A percentile compares a stretch with the other conserved stretches of the same genome.
These are phyloP conservation scores for Amanita polypyramis DNA, from an alignment of 768 basidiomycete species.

Conservation along the genomic window DNA sequence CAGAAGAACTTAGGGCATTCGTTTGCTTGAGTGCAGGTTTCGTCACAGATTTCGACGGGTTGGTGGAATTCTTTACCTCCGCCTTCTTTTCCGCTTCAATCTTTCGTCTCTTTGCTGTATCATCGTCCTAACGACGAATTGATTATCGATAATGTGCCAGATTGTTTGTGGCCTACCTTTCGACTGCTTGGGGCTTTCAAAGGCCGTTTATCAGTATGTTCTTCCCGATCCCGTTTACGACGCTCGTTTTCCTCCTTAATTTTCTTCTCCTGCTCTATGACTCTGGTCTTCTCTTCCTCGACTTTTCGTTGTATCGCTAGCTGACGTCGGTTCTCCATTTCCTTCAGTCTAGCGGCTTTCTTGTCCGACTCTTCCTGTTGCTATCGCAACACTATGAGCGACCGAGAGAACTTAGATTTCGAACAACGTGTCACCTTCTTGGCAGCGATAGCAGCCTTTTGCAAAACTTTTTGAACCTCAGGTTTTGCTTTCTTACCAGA, in stretches of 20 bases:
- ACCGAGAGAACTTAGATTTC: conserved; percentile 1
- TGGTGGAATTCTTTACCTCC: conserved; percentile 44
- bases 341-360: conserved; percentile 61
- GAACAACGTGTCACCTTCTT: conserved; percentile 60
- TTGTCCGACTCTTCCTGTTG: conserved; percentile 86
- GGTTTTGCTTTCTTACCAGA: conserved; percentile 61
- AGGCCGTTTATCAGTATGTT: conserved; percentile 59
- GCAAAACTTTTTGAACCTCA: conserved; percentile 70
- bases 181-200: conserved; percentile 40
- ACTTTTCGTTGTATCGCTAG: conserved; percentile 61
- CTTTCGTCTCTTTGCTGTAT: conserved; percentile 64
- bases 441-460: conserved; percentile 72
- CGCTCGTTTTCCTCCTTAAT: conserved; percentile 65
- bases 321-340: conserved; percentile 78
- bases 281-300: conserved; percentile 61
- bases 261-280: conserved; percentile 60
- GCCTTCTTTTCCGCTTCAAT: conserved; percentile 48
- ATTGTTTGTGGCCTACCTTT: conserved; percentile 31
- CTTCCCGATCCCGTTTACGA: conserved; percentile 76
- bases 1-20: conserved; percentile 24
- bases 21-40: conserved; percentile 34
- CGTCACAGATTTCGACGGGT: conserved; percentile 42
- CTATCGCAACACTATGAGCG: conserved; percentile 27
- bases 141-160: not conserved
- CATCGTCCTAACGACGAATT: conserved; percentile 43